These are phyloP conservation scores for Diutina pseudorugosa DNA, from an alignment of 1,139 yeast species.

Conservation along the genomic window DNA sequence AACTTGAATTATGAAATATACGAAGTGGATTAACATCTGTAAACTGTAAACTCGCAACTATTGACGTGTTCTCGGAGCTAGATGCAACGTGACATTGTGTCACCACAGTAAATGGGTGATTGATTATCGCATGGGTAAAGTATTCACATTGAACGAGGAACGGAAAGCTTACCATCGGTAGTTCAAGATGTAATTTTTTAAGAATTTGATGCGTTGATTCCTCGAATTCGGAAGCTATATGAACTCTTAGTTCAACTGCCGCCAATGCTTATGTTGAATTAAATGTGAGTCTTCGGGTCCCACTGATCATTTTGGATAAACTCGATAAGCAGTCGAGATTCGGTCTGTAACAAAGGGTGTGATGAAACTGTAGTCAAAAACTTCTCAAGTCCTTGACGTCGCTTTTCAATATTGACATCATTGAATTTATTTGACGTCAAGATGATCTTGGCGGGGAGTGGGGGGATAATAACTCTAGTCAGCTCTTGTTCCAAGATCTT, in stretches of 20 bases:
- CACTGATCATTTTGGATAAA: conserved; percentile 83
- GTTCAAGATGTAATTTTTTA: no score
- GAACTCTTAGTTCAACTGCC: neutral
- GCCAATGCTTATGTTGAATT: neutral
- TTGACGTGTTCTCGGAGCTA: neutral
- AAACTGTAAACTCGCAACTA: neutral
- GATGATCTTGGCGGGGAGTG: conserved; percentile 74
- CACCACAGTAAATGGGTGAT: no score
- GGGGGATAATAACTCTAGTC: conserved; percentile 71
- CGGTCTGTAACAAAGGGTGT: conserved; percentile 87
- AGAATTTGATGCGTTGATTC: neutral
- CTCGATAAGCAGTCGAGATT: conserved; percentile 68
- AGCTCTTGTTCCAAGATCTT: conserved; percentile 66
- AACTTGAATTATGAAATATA: neutral
- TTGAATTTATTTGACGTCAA: conserved; percentile 63
- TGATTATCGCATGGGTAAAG: no score
- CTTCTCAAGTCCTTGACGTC: conserved; percentile 75
- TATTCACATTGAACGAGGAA: no score
- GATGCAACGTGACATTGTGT: no score
- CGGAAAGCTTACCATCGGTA: no score
- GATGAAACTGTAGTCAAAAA: conserved; percentile 78
- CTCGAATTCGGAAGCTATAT: neutral
- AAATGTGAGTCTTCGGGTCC: conserved; percentile 30
- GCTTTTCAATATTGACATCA: conserved; percentile 71
- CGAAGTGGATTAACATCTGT: neutral